Base-by-base conservation (phyloP, 805 yeast species). In the Candida schatavii region DNA sequence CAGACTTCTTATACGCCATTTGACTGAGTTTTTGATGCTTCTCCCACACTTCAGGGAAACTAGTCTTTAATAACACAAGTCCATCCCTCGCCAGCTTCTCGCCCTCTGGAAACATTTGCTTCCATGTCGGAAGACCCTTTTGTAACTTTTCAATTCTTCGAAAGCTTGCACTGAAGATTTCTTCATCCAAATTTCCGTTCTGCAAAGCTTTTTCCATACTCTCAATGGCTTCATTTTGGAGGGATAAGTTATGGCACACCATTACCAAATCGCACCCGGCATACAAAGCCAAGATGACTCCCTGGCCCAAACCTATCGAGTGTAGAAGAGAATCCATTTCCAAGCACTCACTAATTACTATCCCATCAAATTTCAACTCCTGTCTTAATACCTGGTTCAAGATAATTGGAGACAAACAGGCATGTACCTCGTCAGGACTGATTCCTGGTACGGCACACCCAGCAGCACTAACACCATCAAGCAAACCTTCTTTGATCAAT, bases 281-380 rank as follows among this genome's bases (percentile, higher is more conserved):
- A 38, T 72, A 70, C n/a, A 79, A 61, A 2, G 85, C 81, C 51
- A 78, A 64, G 5, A 78, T 72, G 0, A 80, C 81, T 7, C 85
- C 85, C 55, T 80, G 85, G n/a, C 81, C 79, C 28, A 80, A 64
- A 3, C 85, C 85, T 39, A 80, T 74, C n/a, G 78, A 76, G 42
- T 77, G 80, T 54, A 77, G 77, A 19, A 80, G 60, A 1, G 83
- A 78, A 44, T 80, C 85, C 77, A 80, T 70, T 52, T 80, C 83
- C 37, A 80, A 60, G 49, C 85, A 80, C 50, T 80, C 85, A 44
- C 78, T 69, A 13, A 80, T 60, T 11, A 77, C 81, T 20, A 79
- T 72, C 2, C 85, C 85, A 10, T 77, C 65, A 51, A 76, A 80
- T 1, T 70, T 67, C 46, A 80, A 52, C 27, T 78, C 78, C 25